Evolutionary conservation across 2,329 filamentous ascomycete genomes (phyloP), one percentile per base, ranked within the genome.

Genomic region (Hypomyces rosellus): DNA sequence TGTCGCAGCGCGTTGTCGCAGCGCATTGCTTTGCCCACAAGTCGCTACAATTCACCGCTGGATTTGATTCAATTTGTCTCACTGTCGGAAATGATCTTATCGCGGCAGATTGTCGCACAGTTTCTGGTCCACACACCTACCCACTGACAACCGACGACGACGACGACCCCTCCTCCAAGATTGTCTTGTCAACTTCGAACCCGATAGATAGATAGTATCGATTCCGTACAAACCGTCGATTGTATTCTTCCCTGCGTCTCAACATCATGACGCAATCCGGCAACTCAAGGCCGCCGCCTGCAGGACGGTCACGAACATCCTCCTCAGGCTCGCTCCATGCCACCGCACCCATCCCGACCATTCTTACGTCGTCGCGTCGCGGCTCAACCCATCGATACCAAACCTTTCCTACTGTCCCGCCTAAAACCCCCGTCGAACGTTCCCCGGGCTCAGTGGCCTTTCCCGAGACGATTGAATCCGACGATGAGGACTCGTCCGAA

Each of bases 351-450:
- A 74, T 77, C 39, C 74, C 74, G 2, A 63, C 67, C 7, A 46
- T 68, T 45, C 39, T 53, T 9, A 55, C 59, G 49, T 52, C 64
- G 45, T 43, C 68, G 40, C 70, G 73, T 36, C 72, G 72, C 13
- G 63, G 67, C 20, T 69, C 72, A 8, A 65, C 66, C 6, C 74
- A 83, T 57, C 84, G 85, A 63, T 93, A 92, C 69, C 86, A 91
- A 61, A 92, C 88, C 6, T 92, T 93, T 60, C 87, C 88, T 3
- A 87, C 85, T 0, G 77, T 82, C 34, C 86, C 88, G 14, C 87
- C 88, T 12, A 82, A 80, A 57, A 80, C 81, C 2, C 81, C 84
- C 2, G 80, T 82, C 49, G 75, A 74, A 14, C 75, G 74, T 14
- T 71, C 56, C 60, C 69, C 51, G 50, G 59, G 49, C 37, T 16